Conservation (phyloP, 768 basidiomycete species). For the Termitomyces sp. region DNA sequence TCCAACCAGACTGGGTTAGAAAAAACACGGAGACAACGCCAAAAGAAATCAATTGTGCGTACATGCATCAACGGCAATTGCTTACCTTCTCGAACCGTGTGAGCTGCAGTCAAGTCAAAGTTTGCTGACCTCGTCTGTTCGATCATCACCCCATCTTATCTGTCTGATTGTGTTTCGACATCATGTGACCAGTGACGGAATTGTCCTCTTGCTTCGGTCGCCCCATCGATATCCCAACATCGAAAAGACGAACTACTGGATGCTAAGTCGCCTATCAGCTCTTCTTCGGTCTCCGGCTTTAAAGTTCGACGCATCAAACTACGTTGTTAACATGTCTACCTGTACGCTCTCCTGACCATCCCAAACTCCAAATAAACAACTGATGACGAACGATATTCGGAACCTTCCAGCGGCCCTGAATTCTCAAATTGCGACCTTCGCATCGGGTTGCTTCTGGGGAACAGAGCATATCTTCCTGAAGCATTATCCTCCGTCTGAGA, state of each 20-base stretch:
- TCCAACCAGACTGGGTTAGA: too few relatives aligned
- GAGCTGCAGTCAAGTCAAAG: not conserved
- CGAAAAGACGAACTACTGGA: slow-evolving; percentile 2
- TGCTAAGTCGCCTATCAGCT: slow-evolving; percentile 24
- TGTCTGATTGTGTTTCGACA: not conserved
- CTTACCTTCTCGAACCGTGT: not conserved
- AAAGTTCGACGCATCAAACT: slow-evolving; percentile 31
- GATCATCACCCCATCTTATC: too few relatives aligned
- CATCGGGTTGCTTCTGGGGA: slow-evolving; percentile 81
- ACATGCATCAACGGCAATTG: not conserved
- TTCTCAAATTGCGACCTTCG: slow-evolving; percentile 39
- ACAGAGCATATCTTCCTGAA: slow-evolving; percentile 83
- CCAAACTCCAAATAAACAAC: not conserved
- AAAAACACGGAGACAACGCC: not conserved
- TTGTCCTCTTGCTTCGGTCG: not conserved
- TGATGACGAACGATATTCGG: not conserved
- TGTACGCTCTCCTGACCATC: slow-evolving; percentile 17
- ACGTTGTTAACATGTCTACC: slow-evolving; percentile 36
- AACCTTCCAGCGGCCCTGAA: slow-evolving; percentile 14
- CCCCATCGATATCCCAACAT: not conserved
- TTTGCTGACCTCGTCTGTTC: too few relatives aligned
- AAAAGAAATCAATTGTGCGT: not conserved
- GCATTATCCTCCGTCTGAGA: slow-evolving; percentile 63
- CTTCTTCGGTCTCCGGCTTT: slow-evolving; percentile 16
- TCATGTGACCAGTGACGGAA: not conserved